These are phyloP conservation scores for Phyllachora maydis DNA, from an alignment of 2,329 filamentous ascomycete species.

Conservation along the genomic window DNA sequence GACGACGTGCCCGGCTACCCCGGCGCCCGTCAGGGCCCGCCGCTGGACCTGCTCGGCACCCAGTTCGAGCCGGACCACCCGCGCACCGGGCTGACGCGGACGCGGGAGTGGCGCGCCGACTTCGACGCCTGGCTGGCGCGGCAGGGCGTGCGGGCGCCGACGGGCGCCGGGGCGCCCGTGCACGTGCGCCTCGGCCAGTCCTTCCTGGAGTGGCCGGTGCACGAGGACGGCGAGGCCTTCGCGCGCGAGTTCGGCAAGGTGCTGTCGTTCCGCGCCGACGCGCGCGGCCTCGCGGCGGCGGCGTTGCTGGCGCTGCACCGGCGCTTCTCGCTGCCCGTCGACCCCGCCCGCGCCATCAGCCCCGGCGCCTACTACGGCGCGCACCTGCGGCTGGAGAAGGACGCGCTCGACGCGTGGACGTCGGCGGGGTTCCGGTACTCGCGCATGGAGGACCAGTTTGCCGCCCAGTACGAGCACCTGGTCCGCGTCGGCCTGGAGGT, in stretches of 20 bases:
- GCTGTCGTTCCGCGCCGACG: constrained; percentile 11
- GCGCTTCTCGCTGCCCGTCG: constrained; percentile 7
- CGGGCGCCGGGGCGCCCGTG: too few species aligned
- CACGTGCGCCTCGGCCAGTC: constrained; percentile 12
- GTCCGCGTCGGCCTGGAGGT: constrained; percentile 7
- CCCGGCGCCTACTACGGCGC: constrained; percentile 10
- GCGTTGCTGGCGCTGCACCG: constrained; percentile 7
- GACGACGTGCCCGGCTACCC: constrained; percentile 10
- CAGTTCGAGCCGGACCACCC: constrained; percentile 12
- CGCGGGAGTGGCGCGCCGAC: constrained; percentile 8
- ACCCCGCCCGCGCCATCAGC: constrained; percentile 8
- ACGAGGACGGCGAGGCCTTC: constrained; percentile 13
- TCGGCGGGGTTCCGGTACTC: constrained; percentile 11
- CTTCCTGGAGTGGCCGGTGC: constrained; percentile 15
- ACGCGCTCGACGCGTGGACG: constrained; percentile 11
- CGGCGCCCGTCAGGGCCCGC: constrained; percentile 3
- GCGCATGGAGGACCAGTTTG: constrained; percentile 11
- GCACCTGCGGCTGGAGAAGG: constrained; percentile 11
- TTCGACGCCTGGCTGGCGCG: constrained; percentile 11
- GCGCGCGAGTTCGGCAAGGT: constrained; percentile 13
- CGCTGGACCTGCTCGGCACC: constrained; percentile 9
- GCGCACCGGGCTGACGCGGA: constrained; percentile 6
- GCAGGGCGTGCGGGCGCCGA: constrained; percentile 3
- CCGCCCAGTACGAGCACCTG: constrained; percentile 9
- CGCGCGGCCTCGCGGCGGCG: constrained; percentile 9